phyloP scores from a whole-genome alignment of 257 asterid genomes.

The Buddleja alternifolia region DNA sequence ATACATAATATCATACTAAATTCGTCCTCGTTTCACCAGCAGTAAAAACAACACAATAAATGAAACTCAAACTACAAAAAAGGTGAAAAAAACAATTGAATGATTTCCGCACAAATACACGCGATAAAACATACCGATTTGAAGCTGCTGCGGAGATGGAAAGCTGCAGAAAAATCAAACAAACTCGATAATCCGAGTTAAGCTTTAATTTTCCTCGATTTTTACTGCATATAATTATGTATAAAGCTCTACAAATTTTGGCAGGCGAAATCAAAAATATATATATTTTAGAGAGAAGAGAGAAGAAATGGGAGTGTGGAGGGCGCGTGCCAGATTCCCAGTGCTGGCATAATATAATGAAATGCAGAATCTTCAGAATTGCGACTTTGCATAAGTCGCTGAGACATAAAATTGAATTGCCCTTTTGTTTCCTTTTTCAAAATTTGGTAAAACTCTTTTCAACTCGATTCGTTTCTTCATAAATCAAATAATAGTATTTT shows the following conservation, averaged over 20 bases:
- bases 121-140: slow-evolving; percentile 21
- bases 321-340: slow-evolving; percentile 50
- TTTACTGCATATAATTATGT: background rate
- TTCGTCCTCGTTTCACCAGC: background rate
- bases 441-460: no score
- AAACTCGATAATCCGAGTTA: slow-evolving; percentile 9
- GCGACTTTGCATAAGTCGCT: slow-evolving; percentile 17
- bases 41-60: slow-evolving; percentile 1
- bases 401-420: no score
- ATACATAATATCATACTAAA: slow-evolving; percentile 5
- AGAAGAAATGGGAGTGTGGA: slow-evolving; percentile 51
- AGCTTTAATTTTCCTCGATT: background rate
- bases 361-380: slow-evolving; percentile 15
- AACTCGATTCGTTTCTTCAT: no score
- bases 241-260: background rate
- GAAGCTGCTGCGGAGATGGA: slow-evolving; percentile 16
- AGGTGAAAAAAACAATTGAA: background rate
- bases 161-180: slow-evolving; percentile 12
- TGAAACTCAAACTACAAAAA: background rate
- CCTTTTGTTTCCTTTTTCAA: no score
- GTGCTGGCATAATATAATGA: no score
- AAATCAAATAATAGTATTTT: no score
- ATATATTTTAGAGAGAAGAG: background rate
- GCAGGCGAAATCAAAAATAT: background rate
- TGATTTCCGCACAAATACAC: background rate